Percentiles rank a stretch among this genome's conserved stretches.
phyloP scores from a whole-genome alignment of 129 eudicot genomes.

The Daucus carota region DNA sequence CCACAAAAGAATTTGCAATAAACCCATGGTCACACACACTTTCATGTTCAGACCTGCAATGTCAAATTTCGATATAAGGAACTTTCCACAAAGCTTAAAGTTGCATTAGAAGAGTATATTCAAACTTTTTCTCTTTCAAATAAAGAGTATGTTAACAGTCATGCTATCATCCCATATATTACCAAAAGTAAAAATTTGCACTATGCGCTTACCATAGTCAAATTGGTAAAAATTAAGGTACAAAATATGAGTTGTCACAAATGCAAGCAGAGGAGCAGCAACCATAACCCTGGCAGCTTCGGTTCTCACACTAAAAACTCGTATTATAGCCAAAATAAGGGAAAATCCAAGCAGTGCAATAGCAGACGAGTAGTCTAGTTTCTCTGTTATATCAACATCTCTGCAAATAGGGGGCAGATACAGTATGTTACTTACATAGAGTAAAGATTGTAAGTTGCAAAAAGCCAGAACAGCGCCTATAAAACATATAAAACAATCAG shows the following conservation, averaged over 20 bases:
- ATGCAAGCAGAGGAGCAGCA: slow-evolving; percentile 79
- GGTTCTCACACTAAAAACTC: slow-evolving; percentile 54
- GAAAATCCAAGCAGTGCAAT: slow-evolving; percentile 74
- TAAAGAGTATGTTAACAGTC: neutral
- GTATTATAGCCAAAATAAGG: slow-evolving; percentile 57
- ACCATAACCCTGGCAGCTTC: slow-evolving; percentile 95
- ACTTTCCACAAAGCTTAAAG: neutral
- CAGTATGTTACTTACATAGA: slow-evolving; percentile 5
- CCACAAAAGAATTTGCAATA: slow-evolving; percentile 60
- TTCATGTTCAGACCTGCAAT: slow-evolving; percentile 65
- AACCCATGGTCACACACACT: slow-evolving; percentile 52
- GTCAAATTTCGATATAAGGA: neutral
- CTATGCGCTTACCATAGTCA: slow-evolving; percentile 58
- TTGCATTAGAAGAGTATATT: neutral
- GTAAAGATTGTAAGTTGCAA: neutral
- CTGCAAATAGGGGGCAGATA: slow-evolving; percentile 36
- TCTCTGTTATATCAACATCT: slow-evolving; percentile 81
- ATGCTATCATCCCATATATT: neutral
- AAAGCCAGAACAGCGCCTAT: neutral
- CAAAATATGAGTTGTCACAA: slow-evolving; percentile 80
- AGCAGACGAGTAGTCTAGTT: slow-evolving; percentile 66
- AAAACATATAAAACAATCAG: neutral
- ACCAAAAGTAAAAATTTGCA: neutral
- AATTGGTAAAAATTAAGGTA: slow-evolving; percentile 66
- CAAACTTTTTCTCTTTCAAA: neutral